Conservation (phyloP, 1,284 basidiomycete species). For the Ustilago xerochloae region DNA sequence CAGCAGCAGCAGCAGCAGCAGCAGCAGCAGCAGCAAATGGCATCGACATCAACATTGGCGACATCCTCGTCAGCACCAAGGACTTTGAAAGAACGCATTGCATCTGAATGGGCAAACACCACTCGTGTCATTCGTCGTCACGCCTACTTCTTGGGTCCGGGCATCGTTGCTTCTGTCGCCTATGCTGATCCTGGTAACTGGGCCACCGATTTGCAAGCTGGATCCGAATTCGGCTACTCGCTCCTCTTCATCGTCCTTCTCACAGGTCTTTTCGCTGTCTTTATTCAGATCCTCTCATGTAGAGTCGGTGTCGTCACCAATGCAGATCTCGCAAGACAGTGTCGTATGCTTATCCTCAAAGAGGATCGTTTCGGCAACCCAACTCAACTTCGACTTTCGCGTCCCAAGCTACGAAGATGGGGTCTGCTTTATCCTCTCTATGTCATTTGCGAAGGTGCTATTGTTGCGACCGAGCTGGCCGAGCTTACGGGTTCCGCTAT, state of each 20-base stretch:
- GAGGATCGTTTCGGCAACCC: slow-evolving; percentile 31
- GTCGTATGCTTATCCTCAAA: slow-evolving; percentile 57
- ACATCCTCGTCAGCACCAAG: not conserved
- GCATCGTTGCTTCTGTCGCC: slow-evolving; percentile 60
- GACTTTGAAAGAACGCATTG: slow-evolving; percentile 10
- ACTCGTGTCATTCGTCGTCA: slow-evolving; percentile 42
- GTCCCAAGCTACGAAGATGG: slow-evolving; percentile 76
- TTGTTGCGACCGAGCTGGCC: slow-evolving; percentile 73
- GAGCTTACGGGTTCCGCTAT: slow-evolving; percentile 83
- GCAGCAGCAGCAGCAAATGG: slow-evolving; percentile 2
- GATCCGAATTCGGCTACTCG: slow-evolving; percentile 76
- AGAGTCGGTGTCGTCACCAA: slow-evolving; percentile 72
- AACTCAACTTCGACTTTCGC: slow-evolving; percentile 75
- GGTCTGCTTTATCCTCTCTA: slow-evolving; percentile 71
- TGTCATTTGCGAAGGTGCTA: slow-evolving; percentile 78
- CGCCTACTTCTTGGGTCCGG: slow-evolving; percentile 56
- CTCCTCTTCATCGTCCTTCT: slow-evolving; percentile 86
- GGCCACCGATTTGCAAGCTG: slow-evolving; percentile 67
- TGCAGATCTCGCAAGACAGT: slow-evolving; percentile 58
- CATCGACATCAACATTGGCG: not conserved
- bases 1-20: slow-evolving; percentile 5
- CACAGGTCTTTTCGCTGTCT: slow-evolving; percentile 83
- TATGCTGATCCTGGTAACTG: slow-evolving; percentile 65
- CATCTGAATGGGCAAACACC: slow-evolving; percentile 15
- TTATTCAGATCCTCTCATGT: slow-evolving; percentile 76